phyloP scores from a whole-genome alignment of 2,329 filamentous ascomycete genomes.

The Calonectria honghensis region DNA sequence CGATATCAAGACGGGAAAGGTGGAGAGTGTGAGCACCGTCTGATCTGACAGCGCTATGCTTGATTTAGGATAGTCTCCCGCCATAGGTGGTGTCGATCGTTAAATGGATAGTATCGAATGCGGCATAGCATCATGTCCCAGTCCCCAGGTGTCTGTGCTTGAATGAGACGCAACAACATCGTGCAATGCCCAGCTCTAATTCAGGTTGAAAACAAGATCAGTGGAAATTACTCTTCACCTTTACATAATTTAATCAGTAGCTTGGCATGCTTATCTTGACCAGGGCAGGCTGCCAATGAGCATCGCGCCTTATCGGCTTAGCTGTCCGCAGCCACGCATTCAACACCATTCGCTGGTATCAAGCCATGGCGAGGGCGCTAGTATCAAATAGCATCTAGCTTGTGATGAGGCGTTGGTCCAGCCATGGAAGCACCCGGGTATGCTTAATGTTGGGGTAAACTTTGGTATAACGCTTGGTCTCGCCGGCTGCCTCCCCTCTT shows the following conservation, averaged over 20 bases:
- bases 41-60: background rate
- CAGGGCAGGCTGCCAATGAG: background rate
- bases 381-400: background rate
- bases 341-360: background rate
- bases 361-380: background rate
- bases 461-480: background rate
- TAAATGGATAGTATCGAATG: background rate
- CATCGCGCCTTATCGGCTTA: background rate
- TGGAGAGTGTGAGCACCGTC: conserved; percentile 20
- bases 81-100: background rate
- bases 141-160: background rate
- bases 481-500: background rate
- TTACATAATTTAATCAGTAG: background rate
- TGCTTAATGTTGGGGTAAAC: background rate
- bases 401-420: background rate
- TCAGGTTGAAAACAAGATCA: background rate
- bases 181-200: background rate
- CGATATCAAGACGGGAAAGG: conserved; percentile 37
- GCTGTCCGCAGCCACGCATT: background rate
- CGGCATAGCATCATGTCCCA: background rate
- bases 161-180: background rate
- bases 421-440: background rate
- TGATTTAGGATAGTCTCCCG: background rate
- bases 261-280: background rate
- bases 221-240: background rate